These are phyloP conservation scores for Eucalyptus tenuipes DNA, from an alignment of 345 rosid genomes.

Conservation along the genomic window DNA sequence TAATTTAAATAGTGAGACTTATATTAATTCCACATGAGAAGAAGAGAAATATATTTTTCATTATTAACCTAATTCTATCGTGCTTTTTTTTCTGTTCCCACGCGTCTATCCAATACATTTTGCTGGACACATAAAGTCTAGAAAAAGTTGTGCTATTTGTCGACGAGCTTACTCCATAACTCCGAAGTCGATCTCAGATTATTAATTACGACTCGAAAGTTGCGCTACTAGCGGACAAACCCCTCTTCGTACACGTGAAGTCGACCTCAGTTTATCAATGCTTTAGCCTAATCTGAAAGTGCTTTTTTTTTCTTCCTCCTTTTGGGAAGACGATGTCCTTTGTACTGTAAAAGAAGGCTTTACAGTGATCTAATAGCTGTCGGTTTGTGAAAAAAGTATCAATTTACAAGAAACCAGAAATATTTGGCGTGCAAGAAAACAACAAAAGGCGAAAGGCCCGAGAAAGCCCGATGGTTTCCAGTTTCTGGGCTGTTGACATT, in stretches of 20 bases:
- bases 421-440: neutral
- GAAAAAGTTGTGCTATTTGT: neutral
- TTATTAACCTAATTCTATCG: neutral
- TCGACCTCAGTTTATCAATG: neutral
- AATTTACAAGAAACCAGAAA: neutral
- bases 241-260: neutral
- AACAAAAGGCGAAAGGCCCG: neutral
- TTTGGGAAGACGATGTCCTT: neutral
- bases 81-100: neutral
- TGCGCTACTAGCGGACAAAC: neutral
- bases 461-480: neutral
- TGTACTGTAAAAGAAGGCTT: neutral
- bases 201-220: neutral
- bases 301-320: neutral
- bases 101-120: neutral
- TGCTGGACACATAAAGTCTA: neutral
- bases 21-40: neutral
- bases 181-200: neutral
- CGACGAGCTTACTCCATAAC: neutral
- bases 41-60: neutral
- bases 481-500: neutral
- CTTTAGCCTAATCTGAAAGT: neutral
- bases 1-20: neutral
- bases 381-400: neutral
- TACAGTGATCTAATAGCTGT: neutral